Conservation (phyloP, 768 basidiomycete species). For the Phlegmacium glaucopus region DNA sequence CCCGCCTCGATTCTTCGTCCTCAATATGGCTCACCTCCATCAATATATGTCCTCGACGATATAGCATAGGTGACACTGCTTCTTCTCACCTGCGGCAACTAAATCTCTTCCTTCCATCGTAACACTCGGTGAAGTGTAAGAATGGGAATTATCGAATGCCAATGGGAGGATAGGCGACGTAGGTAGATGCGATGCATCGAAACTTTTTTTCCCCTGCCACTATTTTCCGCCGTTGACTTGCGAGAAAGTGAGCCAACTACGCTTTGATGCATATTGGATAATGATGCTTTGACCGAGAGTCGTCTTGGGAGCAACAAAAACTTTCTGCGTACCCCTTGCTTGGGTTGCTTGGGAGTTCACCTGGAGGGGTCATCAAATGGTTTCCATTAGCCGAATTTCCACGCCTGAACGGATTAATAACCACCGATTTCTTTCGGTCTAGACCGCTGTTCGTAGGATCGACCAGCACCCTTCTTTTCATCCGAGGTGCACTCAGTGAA, state of each 20-base stretch:
- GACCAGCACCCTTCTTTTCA: conserved; percentile 9
- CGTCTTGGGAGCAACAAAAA: too few species aligned
- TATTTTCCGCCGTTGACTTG: conserved; percentile 15
- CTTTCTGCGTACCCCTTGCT: too few species aligned
- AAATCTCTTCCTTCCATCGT: too few species aligned
- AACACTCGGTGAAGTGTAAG: too few species aligned
- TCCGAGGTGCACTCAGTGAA: background rate
- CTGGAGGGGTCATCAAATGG: conserved; percentile 5
- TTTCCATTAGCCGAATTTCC: conserved; percentile 13
- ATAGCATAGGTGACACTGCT: conserved; percentile 55
- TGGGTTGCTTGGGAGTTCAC: too few species aligned
- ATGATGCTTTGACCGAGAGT: conserved; percentile 31
- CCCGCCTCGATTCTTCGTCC: conserved; percentile 65
- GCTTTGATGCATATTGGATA: conserved; percentile 42
- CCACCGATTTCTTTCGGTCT: conserved; percentile 27
- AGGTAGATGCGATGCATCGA: conserved; percentile 34
- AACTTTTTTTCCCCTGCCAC: conserved; percentile 19
- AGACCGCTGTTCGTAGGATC: conserved; percentile 7
- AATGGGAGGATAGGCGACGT: conserved; percentile 31
- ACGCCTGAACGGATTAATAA: conserved; percentile 36
- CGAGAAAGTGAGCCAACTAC: conserved; percentile 34
- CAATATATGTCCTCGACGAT: conserved; percentile 56
- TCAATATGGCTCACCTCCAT: conserved; percentile 49
- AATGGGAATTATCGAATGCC: conserved; percentile 6
- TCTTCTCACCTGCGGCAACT: too few species aligned